Conservation (phyloP, 768 basidiomycete species). For the Lentinus brumalis region DNA sequence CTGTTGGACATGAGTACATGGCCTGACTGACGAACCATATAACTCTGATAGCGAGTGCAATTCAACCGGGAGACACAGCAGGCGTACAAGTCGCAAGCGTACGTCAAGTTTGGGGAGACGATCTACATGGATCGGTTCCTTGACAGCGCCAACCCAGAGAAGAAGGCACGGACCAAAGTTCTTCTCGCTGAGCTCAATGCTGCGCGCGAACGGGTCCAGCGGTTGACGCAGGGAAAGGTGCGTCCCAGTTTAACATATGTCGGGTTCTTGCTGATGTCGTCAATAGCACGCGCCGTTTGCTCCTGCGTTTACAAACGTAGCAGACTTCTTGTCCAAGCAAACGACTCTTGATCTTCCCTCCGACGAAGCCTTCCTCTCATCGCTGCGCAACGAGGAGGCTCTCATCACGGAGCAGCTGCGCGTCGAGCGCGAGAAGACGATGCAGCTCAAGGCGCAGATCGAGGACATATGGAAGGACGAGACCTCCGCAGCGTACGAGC, state of each 20-base stretch:
- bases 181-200: constrained; percentile 67
- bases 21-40: background rate
- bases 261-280: background rate
- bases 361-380: constrained; percentile 57
- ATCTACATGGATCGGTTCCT: constrained; percentile 93
- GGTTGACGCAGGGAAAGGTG: constrained; percentile 75
- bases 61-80: constrained; percentile 91
- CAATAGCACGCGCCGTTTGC: constrained; percentile 62
- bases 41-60: constrained; percentile 71
- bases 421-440: constrained; percentile 49
- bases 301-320: constrained; percentile 54
- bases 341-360: constrained; percentile 45
- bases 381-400: constrained; percentile 56
- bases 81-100: constrained; percentile 95
- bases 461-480: constrained; percentile 77
- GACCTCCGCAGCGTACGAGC: constrained; percentile 73
- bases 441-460: constrained; percentile 63
- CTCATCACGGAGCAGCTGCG: constrained; percentile 59
- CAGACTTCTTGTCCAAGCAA: constrained; percentile 59
- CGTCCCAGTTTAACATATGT: constrained; percentile 7
- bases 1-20: background rate
- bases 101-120: constrained; percentile 86
- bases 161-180: constrained; percentile 68
- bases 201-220: constrained; percentile 67
- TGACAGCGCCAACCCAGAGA: constrained; percentile 68